Base-by-base conservation (phyloP, 192 early-diverging fungal species). In the Geranomyces variabilis region DNA sequence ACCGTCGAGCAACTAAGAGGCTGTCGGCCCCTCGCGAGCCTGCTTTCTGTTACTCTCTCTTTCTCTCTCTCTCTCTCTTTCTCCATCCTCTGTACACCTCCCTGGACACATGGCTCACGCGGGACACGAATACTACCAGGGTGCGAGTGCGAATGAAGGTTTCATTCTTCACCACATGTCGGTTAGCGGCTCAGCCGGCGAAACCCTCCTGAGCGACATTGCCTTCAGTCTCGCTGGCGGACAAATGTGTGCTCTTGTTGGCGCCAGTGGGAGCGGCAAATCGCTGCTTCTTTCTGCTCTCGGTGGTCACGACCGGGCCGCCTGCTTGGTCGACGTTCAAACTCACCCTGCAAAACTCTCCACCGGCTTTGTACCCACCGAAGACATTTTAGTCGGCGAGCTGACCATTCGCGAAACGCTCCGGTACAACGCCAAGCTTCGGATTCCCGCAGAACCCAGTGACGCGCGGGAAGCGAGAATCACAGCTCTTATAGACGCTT, bases 261-360 rank as follows among this genome's bases (percentile, higher is more conserved):
- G 79, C 6, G 79, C 72, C 21, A 75, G 72, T 33, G 79, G 79
- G 1, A 75, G 72, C 34, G 69, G 69, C 19, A 70, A 70, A 30
- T 0, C 30, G 0, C 19, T 26, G 4, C 51, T 55, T 6, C 51
- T 55, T 14, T 79, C 79, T 62, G 66, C 72, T 7, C 66, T 87
- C 1, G 80, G 77, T 78, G 94, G 67, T 55, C 89, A 95, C 74
- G 92, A 91, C n/a, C 78, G 83, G 33, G 75, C 88, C 33, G 84
- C 46, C 30, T 69, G 44, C 33, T 33, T 30, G 19, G 36, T 41
- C 10, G 36, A 41, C 36, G 36, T 10, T 41, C 36, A 41, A 41
- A 10, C 10, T 3, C 71, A 21, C 43, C 47, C 26, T 48, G 41
- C 12, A 3, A 28, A 55, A 3, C 21, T 28, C 15, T 24, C 51